These are phyloP conservation scores for Furcasterigmium sp. DNA, from an alignment of 2,329 filamentous ascomycete genomes.

Conservation along the genomic window DNA sequence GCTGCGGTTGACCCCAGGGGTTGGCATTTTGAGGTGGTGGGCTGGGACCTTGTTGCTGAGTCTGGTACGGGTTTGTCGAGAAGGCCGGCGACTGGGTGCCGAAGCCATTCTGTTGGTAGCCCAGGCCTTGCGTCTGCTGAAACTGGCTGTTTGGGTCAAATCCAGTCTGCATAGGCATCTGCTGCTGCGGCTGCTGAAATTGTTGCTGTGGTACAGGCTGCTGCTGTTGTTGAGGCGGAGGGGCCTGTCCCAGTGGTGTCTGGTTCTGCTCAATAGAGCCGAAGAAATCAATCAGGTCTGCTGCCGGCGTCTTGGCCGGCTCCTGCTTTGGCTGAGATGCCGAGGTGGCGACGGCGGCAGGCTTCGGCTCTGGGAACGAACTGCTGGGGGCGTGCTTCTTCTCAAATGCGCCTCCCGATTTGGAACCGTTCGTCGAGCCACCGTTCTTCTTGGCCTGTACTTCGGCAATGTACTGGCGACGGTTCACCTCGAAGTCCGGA, in stretches of 20 bases:
- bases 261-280: slow-evolving; percentile 89
- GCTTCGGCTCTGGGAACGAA: slow-evolving; percentile 36
- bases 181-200: slow-evolving; percentile 27
- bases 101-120: slow-evolving; percentile 36
- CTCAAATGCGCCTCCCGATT: slow-evolving; percentile 28
- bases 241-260: slow-evolving; percentile 54
- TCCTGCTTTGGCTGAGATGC: slow-evolving; percentile 33
- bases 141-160: slow-evolving; percentile 22
- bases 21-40: slow-evolving; percentile 31
- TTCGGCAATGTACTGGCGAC: slow-evolving; percentile 85
- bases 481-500: slow-evolving; percentile 89
- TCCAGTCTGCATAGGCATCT: slow-evolving; percentile 17
- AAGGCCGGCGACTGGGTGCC: slow-evolving; percentile 31
- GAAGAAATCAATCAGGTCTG: slow-evolving; percentile 90
- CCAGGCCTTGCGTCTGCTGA: slow-evolving; percentile 20
- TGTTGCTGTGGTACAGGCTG: slow-evolving; percentile 22
- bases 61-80: slow-evolving; percentile 36
- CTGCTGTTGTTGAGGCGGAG: slow-evolving; percentile 25
- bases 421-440: slow-evolving; percentile 24
- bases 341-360: slow-evolving; percentile 17
- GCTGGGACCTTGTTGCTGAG: slow-evolving; percentile 30
- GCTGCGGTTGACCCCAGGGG: slow-evolving; percentile 25
- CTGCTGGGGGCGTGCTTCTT: slow-evolving; percentile 28
- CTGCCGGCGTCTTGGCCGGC: slow-evolving; percentile 57
- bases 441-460: slow-evolving; percentile 64